Evolutionary conservation across 2,329 filamentous ascomycete genomes (phyloP).

Genomic region (Fusarium nanum): DNA sequence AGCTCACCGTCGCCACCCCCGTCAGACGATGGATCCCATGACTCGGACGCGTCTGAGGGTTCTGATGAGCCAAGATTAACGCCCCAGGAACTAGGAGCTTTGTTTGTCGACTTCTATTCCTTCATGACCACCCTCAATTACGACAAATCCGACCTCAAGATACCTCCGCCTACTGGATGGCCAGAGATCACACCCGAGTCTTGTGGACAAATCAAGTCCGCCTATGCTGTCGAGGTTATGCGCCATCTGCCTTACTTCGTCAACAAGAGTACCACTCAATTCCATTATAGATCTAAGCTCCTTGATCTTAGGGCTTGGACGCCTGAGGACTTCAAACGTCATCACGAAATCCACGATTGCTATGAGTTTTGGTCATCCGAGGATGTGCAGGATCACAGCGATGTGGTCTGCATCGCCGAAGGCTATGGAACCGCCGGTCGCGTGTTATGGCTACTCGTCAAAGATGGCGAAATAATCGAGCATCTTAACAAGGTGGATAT

Average conservation of each 20-base stretch:
- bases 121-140: slow-evolving; percentile 1
- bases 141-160: background rate
- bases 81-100: background rate
- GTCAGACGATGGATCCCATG: background rate
- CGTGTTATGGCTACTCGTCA: background rate
- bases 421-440: background rate
- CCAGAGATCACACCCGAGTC: background rate
- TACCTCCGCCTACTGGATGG: background rate
- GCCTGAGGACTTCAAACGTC: background rate
- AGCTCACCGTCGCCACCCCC: background rate
- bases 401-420: background rate
- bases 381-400: background rate
- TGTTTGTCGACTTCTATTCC: slow-evolving; percentile 1
- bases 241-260: slow-evolving; percentile 4
- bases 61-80: background rate
- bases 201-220: background rate
- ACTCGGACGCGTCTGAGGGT: background rate
- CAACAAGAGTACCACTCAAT: background rate
- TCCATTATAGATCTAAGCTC: background rate
- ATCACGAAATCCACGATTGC: background rate
- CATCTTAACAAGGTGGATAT: background rate
- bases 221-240: background rate
- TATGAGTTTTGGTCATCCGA: background rate
- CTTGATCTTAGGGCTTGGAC: background rate
- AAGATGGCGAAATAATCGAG: background rate